phyloP scores from a whole-genome alignment of 225 moss, liverwort and hornwort genomes.

The Pseudisothecium myosuroides region DNA sequence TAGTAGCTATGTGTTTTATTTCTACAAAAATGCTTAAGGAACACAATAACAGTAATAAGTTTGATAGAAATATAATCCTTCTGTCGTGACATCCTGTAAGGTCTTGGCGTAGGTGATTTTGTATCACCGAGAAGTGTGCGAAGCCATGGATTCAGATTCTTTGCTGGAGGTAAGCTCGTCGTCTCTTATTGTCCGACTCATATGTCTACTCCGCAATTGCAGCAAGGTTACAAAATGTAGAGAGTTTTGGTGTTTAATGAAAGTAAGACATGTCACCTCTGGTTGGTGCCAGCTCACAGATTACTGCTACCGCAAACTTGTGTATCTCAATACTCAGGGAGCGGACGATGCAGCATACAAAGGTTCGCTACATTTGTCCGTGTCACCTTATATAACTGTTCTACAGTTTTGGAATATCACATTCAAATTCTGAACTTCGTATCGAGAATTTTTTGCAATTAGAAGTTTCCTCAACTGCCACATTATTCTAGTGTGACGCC shows the following conservation, averaged over 20 bases:
- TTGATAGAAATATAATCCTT: background rate
- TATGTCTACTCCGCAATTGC: background rate
- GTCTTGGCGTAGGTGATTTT: constrained; percentile 58
- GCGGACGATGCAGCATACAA: constrained; percentile 58
- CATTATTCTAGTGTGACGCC: background rate
- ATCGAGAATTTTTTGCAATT: background rate
- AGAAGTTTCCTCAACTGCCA: background rate
- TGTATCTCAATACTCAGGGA: constrained; percentile 81
- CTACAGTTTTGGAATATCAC: background rate
- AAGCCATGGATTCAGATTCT: constrained; percentile 70
- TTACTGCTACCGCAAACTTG: constrained; percentile 83
- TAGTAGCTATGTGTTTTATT: background rate
- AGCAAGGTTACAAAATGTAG: background rate
- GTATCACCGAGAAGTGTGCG: constrained; percentile 78
- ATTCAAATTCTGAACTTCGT: background rate
- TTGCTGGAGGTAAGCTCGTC: constrained; percentile 54
- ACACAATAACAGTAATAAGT: too few species aligned
- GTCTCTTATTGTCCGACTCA: background rate
- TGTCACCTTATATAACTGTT: background rate
- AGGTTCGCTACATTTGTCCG: constrained; percentile 18
- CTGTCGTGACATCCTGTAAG: constrained; percentile 22
- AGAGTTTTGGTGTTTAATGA: background rate
- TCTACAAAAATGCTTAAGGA: background rate
- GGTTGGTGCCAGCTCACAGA: constrained; percentile 65
- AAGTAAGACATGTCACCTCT: background rate